Evolutionary conservation across 768 basidiomycete species (phyloP), one percentile per base, ranked within the genome.

Genomic region (Xanthoconium purpureum): DNA sequence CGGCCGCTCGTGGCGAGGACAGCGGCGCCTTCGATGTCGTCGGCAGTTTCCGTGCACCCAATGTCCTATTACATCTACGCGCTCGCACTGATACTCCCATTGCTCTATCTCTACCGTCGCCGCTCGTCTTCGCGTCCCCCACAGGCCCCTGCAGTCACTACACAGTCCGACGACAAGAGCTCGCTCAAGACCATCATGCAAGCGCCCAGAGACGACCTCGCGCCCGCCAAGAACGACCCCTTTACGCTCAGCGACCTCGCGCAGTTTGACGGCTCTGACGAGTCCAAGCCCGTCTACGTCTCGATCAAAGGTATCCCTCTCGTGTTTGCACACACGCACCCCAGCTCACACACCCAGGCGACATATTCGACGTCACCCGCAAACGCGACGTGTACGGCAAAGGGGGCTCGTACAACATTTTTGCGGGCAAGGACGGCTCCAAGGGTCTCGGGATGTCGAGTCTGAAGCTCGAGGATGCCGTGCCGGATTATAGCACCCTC

Each of bases 361-460:
- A 86, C 2, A 80, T 98, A 10, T 98, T 97, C 72, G 94, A 98
- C 70, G 96, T 99, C 10, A 77, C 88, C 0, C 75, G 76, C 56
- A 98, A 96, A 72, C 74, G 75, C 32, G 94, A 97, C 58, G 89
- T 94, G 62, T 99, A 99, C 64, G 96, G 96, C 2, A 77, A 81
- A 3, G 92, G 91, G 3, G 76, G 78, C 28, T 84, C 88, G 5
- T 93, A 94, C 73, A 80, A 83, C 61, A 73, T 96, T 20, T 98
- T 98, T 70, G 92, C 94, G 33, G 96, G 94, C 44, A 96, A 91
- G 74, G 96, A 99, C 66, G 96, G 87, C 0, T 95, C 92, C 9
- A 84, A 79, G 60, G 96, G 89, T 0, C 77, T 99, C 8, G 96
- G 94, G 42, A 87, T 86, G 84, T 94, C 91, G 50, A 94, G 91